Percentiles rank a stretch among this genome's conserved stretches.
phyloP scores from a whole-genome alignment of 2,329 filamentous ascomycete species.

The Pyricularia pennisetigena region DNA sequence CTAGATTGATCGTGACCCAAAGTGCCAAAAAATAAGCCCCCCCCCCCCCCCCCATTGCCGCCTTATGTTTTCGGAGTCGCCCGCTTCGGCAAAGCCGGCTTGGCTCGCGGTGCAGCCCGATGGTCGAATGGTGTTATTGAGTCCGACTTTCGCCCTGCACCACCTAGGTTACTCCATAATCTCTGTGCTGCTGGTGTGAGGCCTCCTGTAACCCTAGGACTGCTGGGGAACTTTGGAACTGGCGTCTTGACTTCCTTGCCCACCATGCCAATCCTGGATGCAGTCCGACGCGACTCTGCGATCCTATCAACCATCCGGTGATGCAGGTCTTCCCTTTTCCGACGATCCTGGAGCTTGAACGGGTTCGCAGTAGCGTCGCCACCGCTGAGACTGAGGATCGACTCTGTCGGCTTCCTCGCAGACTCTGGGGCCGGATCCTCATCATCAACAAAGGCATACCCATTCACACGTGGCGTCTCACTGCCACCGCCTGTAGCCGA shows the following conservation, averaged over 20 bases:
- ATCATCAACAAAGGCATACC: slow-evolving; percentile 90
- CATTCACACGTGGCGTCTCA: slow-evolving; percentile 85
- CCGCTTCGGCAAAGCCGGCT: slow-evolving; percentile 3
- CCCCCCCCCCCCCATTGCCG: not conserved
- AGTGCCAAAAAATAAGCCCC: not conserved
- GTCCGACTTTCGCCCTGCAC: slow-evolving; percentile 15
- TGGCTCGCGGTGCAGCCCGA: slow-evolving; percentile 1
- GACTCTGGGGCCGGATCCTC: slow-evolving; percentile 46
- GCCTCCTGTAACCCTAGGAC: slow-evolving; percentile 43
- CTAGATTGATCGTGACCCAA: not conserved
- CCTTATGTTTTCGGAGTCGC: not conserved
- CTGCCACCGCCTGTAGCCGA: slow-evolving; percentile 36
- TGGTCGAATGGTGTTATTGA: slow-evolving; percentile 5
- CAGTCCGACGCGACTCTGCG: slow-evolving; percentile 58
- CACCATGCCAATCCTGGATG: slow-evolving; percentile 47
- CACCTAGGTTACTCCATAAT: slow-evolving; percentile 53
- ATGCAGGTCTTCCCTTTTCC: slow-evolving; percentile 71
- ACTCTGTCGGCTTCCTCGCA: slow-evolving; percentile 17
- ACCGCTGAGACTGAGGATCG: slow-evolving; percentile 44
- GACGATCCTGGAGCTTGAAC: slow-evolving; percentile 68
- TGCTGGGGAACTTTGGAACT: slow-evolving; percentile 62
- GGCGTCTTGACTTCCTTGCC: slow-evolving; percentile 50
- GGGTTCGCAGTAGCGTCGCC: slow-evolving; percentile 61
- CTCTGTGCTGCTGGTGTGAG: slow-evolving; percentile 68
- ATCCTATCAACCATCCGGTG: slow-evolving; percentile 80